Percentiles rank a stretch among this genome's conserved stretches.
phyloP scores from a whole-genome alignment of 2,329 filamentous ascomycete genomes.

The Meredithiella fracta region DNA sequence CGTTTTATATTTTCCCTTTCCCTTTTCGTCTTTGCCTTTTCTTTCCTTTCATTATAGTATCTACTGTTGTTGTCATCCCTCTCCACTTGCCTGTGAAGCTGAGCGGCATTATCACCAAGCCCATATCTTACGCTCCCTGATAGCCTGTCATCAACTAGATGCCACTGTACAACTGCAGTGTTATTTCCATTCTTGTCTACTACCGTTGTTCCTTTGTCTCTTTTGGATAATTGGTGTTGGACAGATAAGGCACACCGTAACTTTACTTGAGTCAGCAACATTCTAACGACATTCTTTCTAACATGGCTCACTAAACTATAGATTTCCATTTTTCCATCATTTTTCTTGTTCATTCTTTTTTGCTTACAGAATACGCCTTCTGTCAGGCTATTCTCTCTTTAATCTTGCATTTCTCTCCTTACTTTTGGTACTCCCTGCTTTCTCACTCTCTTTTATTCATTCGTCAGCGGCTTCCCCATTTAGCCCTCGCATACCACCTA shows the following conservation, averaged over 20 bases:
- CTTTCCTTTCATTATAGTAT: too few species aligned
- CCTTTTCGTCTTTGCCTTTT: too few species aligned
- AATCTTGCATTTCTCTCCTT: neutral
- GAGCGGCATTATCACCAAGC: too few species aligned
- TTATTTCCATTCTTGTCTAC: too few species aligned
- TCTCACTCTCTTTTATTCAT: neutral
- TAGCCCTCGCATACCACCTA: neutral
- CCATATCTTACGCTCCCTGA: too few species aligned
- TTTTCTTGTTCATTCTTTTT: slow-evolving; percentile 2
- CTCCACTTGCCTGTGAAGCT: too few species aligned
- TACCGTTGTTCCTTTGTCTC: neutral
- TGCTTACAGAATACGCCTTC: neutral
- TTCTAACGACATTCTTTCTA: neutral
- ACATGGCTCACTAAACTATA: neutral
- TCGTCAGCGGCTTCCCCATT: neutral
- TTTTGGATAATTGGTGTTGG: neutral
- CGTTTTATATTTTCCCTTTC: too few species aligned
- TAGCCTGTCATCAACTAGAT: too few species aligned
- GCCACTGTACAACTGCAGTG: too few species aligned
- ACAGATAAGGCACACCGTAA: neutral
- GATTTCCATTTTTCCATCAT: neutral
- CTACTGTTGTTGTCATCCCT: too few species aligned
- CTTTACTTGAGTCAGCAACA: neutral
- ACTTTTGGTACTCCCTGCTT: neutral
- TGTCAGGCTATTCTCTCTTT: neutral